phyloP scores from a whole-genome alignment of 2,329 filamentous ascomycete species.

The Stylonectria norvegica region DNA sequence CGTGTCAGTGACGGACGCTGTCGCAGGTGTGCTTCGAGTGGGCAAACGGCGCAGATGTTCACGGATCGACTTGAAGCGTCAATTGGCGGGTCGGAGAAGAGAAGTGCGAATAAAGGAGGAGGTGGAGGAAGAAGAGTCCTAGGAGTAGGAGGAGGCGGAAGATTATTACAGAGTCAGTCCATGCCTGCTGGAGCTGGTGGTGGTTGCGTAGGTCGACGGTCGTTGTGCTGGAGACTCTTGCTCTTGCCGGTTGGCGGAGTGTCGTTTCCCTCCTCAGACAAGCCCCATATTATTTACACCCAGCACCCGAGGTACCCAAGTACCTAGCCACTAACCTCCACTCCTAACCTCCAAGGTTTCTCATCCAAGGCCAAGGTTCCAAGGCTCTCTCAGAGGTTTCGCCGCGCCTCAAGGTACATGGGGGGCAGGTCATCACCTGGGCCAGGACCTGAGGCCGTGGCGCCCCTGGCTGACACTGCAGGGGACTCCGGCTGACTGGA shows the following conservation, averaged over 20 bases:
- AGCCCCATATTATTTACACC: slow-evolving; percentile 14
- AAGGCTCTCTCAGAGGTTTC: background rate
- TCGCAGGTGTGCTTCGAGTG: no score
- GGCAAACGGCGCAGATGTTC: background rate
- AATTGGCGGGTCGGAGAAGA: slow-evolving; percentile 1
- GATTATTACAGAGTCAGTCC: slow-evolving; percentile 23
- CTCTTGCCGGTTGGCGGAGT: slow-evolving; percentile 26
- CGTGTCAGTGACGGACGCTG: no score
- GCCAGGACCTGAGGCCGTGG: slow-evolving; percentile 27
- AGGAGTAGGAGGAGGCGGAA: slow-evolving; percentile 14
- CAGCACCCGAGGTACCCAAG: slow-evolving; percentile 5
- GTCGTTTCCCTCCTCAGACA: slow-evolving; percentile 25
- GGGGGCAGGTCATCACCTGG: slow-evolving; percentile 7
- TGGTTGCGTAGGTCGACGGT: slow-evolving; percentile 26
- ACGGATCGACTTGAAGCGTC: background rate
- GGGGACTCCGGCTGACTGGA: slow-evolving; percentile 3
- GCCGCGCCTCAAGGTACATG: slow-evolving; percentile 1
- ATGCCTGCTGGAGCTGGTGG: slow-evolving; percentile 28
- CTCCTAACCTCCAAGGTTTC: no score
- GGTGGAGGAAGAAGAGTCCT: slow-evolving; percentile 11
- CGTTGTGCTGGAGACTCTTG: slow-evolving; percentile 20
- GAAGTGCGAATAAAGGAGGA: slow-evolving; percentile 5
- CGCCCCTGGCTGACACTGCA: slow-evolving; percentile 28
- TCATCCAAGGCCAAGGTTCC: background rate
- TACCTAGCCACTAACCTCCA: slow-evolving; percentile 7